A percentile compares a stretch with the other conserved stretches of the same genome.
Evolutionary conservation across 129 eudicot genomes (phyloP).

Genomic region (Cynara cardunculus): DNA sequence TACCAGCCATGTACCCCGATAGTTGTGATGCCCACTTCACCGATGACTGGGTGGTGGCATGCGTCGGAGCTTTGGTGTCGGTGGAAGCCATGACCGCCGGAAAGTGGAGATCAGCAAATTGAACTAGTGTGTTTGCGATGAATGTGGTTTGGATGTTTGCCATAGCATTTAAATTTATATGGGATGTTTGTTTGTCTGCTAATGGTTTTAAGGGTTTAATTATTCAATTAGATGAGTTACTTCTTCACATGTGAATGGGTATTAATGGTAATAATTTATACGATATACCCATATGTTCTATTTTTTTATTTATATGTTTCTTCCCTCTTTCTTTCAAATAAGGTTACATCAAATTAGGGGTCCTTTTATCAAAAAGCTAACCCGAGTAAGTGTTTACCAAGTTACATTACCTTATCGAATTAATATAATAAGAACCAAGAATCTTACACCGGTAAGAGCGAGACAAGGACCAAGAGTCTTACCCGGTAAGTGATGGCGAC

Average conservation of each 20-base stretch:
- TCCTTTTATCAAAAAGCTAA: no score
- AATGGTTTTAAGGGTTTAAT: neutral
- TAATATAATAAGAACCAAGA: no score
- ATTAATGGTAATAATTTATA: neutral
- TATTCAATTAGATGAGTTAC: neutral
- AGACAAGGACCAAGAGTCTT: no score
- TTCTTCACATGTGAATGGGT: neutral
- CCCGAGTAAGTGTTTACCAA: no score
- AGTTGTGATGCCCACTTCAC: constrained; percentile 15
- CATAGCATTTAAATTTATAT: constrained; percentile 1
- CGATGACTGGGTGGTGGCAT: constrained; percentile 4
- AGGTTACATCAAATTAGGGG: neutral
- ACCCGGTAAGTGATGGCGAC: no score
- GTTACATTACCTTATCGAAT: no score
- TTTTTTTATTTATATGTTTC: neutral
- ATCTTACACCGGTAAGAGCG: no score
- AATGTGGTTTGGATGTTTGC: constrained; percentile 5
- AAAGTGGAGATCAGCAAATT: neutral
- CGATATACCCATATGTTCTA: neutral
- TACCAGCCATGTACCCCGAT: neutral
- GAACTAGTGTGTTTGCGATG: neutral
- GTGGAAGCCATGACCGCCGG: constrained; percentile 10
- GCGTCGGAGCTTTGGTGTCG: neutral
- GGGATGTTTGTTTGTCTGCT: neutral
- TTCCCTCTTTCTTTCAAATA: neutral